phyloP scores from a whole-genome alignment of 805 yeast species.

The Saccharomyces kudriavzevii region DNA sequence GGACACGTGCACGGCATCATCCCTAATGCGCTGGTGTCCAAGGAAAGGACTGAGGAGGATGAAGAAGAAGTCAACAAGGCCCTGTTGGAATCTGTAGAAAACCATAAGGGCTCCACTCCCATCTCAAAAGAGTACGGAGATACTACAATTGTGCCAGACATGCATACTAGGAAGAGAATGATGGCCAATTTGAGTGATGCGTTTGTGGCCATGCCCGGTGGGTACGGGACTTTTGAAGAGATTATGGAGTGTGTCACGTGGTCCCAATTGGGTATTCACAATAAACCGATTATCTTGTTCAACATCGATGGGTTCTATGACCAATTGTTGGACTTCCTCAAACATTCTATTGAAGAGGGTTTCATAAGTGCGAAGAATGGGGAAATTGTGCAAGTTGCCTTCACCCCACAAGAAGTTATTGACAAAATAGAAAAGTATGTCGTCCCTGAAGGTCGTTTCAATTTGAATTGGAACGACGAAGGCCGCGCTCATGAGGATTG shows the following conservation, averaged over 20 bases:
- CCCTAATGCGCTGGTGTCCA: constrained; percentile 71
- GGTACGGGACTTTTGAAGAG: constrained; percentile 85
- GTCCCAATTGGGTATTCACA: constrained; percentile 82
- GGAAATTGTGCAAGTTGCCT: constrained; percentile 59
- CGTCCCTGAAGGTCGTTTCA: constrained; percentile 66
- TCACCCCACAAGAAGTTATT: constrained; percentile 60
- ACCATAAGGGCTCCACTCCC: constrained; percentile 61
- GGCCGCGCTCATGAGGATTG: constrained; percentile 3
- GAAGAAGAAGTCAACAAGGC: constrained; percentile 38
- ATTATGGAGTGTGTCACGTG: constrained; percentile 85
- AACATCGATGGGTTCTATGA: constrained; percentile 79
- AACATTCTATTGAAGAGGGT: constrained; percentile 51
- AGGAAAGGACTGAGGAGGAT: constrained; percentile 48
- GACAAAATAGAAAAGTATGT: constrained; percentile 50
- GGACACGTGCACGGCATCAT: constrained; percentile 80
- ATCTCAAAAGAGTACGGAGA: constrained; percentile 53
- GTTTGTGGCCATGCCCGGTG: constrained; percentile 86
- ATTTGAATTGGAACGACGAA: constrained; percentile 54
- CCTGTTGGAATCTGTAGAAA: constrained; percentile 45
- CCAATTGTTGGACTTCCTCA: constrained; percentile 53
- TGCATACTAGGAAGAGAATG: constrained; percentile 81
- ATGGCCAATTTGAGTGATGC: constrained; percentile 87
- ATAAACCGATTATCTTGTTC: constrained; percentile 69
- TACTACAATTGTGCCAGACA: constrained; percentile 74
- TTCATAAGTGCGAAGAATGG: constrained; percentile 64